Conservation (phyloP, 768 basidiomycete genomes). For the Phlegmacium glaucopus region DNA sequence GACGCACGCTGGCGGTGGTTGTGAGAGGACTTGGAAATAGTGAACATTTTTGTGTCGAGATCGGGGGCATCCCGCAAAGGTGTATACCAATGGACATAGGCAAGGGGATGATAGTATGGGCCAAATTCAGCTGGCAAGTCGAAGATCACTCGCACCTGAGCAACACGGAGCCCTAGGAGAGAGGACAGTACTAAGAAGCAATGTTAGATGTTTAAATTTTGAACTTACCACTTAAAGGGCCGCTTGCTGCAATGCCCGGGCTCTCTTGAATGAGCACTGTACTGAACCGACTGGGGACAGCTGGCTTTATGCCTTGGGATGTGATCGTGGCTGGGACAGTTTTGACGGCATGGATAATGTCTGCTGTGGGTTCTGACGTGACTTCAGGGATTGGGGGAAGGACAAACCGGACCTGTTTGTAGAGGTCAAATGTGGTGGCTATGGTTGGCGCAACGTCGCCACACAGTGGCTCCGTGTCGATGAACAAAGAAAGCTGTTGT, state of each 20-base stretch:
- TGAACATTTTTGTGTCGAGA: slow-evolving; percentile 1
- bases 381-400: slow-evolving; percentile 18
- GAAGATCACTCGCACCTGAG: slow-evolving; percentile 26
- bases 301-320: slow-evolving; percentile 12
- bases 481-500: slow-evolving; percentile 1
- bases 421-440: slow-evolving; percentile 13
- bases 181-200: not conserved
- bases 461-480: not conserved
- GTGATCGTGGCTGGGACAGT: slow-evolving; percentile 8
- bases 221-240: not conserved
- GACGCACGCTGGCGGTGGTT: slow-evolving; percentile 5
- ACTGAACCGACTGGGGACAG: slow-evolving; percentile 14
- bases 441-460: not conserved
- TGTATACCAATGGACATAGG: slow-evolving; percentile 12
- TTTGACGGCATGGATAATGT: slow-evolving; percentile 10
- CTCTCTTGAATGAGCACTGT: slow-evolving; percentile 21
- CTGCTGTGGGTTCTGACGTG: not conserved
- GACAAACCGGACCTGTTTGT: slow-evolving; percentile 12
- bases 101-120: not conserved
- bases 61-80: not conserved
- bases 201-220: not conserved
- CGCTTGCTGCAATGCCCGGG: not conserved
- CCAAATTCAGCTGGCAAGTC: slow-evolving; percentile 9
- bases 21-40: slow-evolving; percentile 1
- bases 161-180: slow-evolving; percentile 17